Conservation (phyloP, 805 yeast species). For the Wickerhamomyces bisporus region DNA sequence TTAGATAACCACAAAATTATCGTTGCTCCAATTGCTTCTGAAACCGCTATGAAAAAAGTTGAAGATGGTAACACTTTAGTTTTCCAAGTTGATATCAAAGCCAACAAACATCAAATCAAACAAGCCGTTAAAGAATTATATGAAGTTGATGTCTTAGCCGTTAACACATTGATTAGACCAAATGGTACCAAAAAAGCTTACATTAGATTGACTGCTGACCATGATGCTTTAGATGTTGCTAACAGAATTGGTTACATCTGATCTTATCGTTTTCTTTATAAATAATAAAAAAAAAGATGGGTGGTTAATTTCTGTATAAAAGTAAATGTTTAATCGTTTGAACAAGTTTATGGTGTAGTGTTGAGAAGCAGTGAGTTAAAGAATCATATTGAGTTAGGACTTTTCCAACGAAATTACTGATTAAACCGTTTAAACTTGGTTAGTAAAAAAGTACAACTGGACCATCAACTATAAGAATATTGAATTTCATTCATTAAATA, state of each 20-base stretch:
- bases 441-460: no score
- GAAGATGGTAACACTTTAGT: conserved; percentile 99
- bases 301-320: conserved; percentile 6
- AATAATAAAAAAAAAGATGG: background rate
- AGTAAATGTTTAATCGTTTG: conserved; percentile 16
- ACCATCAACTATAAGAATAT: no score
- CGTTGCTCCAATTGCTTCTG: conserved; percentile 93
- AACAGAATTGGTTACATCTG: conserved; percentile 99
- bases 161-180: conserved; percentile 97
- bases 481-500: no score
- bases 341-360: no score
- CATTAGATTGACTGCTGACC: conserved; percentile 97
- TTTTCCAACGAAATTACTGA: no score
- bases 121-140: conserved; percentile 96
- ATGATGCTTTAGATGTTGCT: conserved; percentile 99
- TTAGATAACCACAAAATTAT: conserved; percentile 92
- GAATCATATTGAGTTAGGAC: no score
- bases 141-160: conserved; percentile 89
- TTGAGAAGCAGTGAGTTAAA: no score
- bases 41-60: conserved; percentile 98
- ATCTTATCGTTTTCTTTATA: conserved; percentile 26
- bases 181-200: conserved; percentile 99
- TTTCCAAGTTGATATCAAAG: conserved; percentile 93
- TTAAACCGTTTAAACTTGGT: no score
- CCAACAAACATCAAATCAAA: conserved; percentile 99